These are phyloP conservation scores for Kodamaea restingae DNA, from an alignment of 805 yeast species.

Conservation along the genomic window DNA sequence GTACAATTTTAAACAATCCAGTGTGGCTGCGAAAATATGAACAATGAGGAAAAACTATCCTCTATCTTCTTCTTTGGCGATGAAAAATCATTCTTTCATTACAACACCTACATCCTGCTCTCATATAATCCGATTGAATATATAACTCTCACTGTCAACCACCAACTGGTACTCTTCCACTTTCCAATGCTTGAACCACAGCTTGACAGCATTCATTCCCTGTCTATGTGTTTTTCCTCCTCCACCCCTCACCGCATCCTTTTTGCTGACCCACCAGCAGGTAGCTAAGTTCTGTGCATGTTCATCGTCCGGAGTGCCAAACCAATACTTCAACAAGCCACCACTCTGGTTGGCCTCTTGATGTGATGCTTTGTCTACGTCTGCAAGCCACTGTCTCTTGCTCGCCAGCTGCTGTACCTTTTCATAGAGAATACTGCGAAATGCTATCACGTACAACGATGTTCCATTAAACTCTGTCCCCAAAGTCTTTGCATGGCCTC, in stretches of 20 bases:
- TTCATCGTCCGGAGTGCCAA: conserved; percentile 30
- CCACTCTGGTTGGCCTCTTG: conserved; percentile 34
- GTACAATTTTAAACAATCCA: too few relatives aligned
- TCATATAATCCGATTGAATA: conserved; percentile 6
- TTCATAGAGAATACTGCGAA: conserved; percentile 25
- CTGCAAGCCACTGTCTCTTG: conserved; percentile 22
- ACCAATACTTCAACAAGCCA: conserved; percentile 38
- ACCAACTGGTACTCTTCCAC: conserved; percentile 30
- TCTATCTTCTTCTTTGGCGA: too few relatives aligned
- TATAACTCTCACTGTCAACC: conserved; percentile 8
- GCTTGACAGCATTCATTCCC: conserved; percentile 26
- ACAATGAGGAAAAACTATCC: too few relatives aligned
- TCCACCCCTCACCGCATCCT: conserved; percentile 32
- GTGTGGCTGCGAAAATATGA: too few relatives aligned
- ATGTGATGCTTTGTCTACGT: conserved; percentile 31
- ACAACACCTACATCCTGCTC: too few relatives aligned
- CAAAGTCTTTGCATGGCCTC: conserved; percentile 11
- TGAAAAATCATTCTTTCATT: too few relatives aligned
- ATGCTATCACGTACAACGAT: conserved; percentile 29
- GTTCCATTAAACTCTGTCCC: conserved; percentile 13
- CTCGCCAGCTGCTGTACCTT: conserved; percentile 23
- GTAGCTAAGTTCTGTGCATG: conserved; percentile 36
- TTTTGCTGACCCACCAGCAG: conserved; percentile 32
- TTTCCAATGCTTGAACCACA: conserved; percentile 34
- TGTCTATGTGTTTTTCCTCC: conserved; percentile 29